Evolutionary conservation across 140 eudicot species (phyloP), one percentile per base, ranked within the genome.

Genomic region (Oenanthe javanica): DNA sequence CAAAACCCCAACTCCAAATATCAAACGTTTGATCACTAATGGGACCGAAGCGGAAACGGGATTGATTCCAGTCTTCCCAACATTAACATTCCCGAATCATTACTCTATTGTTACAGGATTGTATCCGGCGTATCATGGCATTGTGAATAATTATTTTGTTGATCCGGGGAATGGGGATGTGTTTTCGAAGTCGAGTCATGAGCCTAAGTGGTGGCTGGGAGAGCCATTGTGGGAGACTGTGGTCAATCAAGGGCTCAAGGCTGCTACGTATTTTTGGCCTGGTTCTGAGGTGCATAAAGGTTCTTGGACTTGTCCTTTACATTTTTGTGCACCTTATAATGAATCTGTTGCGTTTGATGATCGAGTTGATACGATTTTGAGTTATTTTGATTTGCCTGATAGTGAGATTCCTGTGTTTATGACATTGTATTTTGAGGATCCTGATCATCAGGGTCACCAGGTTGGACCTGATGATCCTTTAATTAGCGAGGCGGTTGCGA

Each of bases 141-240:
- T 69, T 69, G 75, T 69, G 1, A 69, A 69, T 6, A 69, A 69
- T 4, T 31, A 27, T 12, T 69, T 69, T 38, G 2, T 13, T 69
- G 92, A 88, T 82, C 89, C 88, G 2, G 16, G 2, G 0, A 77
- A 84, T 1, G 85, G 88, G 0, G 88, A 84, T 8, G 3, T 6
- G 2, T 88, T 88, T 85, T 76, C 77, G 4, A 88, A 80, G 92
- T 38, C 50, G 1, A 88, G 88, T 75, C 92, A 88, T 51, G 90
- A 88, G 55, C 82, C 88, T 19, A 86, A 88, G 69, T 88, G 92
- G 92, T 88, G 92, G 92, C 77, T 86, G 1, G 88, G 92, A 4
- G 92, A 88, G 77, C 92, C 92, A 0, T 38, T 86, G 21, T 88
- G 92, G 92, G 92, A 88, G 86, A 88, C 88, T 8, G 86, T 88